Conservation (phyloP, 352 stramenopile species). For the Saprolegnia parasitica region DNA sequence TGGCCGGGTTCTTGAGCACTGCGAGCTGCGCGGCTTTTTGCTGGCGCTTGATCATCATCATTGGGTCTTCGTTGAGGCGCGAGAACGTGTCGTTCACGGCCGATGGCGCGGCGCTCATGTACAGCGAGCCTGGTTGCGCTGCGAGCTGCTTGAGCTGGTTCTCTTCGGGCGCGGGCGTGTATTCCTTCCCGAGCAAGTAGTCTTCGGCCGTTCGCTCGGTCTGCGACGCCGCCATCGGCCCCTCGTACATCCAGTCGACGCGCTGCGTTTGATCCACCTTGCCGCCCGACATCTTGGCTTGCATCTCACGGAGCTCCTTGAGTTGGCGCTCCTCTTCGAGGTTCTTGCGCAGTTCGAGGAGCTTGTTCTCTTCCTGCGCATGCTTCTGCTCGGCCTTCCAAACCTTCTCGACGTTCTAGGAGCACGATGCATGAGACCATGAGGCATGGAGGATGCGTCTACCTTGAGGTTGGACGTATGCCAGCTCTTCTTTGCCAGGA, state of each 20-base stretch:
- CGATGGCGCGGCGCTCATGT: constrained; percentile 44
- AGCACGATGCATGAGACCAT: background rate
- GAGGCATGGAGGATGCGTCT: constrained; percentile 27
- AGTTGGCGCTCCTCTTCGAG: constrained; percentile 94
- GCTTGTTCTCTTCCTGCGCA: constrained; percentile 89
- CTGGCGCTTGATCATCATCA: constrained; percentile 90
- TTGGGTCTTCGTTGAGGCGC: constrained; percentile 92
- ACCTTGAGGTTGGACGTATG: constrained; percentile 93
- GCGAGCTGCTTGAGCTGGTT: constrained; percentile 47
- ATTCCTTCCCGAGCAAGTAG: constrained; percentile 92
- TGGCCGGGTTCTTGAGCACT: constrained; percentile 87
- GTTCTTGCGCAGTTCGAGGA: constrained; percentile 93
- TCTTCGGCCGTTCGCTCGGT: constrained; percentile 72
- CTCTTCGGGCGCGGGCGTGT: constrained; percentile 44
- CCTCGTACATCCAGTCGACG: constrained; percentile 97
- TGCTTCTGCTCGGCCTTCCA: constrained; percentile 96
- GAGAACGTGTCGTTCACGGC: constrained; percentile 90
- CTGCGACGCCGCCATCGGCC: constrained; percentile 60
- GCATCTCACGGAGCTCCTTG: constrained; percentile 91
- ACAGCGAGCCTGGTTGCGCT: constrained; percentile 65
- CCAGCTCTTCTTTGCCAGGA: constrained; percentile 97
- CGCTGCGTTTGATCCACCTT: constrained; percentile 76
- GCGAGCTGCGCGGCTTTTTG: constrained; percentile 74
- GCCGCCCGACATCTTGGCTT: constrained; percentile 71
- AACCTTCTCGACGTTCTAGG: constrained; percentile 96